These are phyloP conservation scores for Periconia sp. DNA, from an alignment of 2,329 filamentous ascomycete genomes.

Conservation along the genomic window DNA sequence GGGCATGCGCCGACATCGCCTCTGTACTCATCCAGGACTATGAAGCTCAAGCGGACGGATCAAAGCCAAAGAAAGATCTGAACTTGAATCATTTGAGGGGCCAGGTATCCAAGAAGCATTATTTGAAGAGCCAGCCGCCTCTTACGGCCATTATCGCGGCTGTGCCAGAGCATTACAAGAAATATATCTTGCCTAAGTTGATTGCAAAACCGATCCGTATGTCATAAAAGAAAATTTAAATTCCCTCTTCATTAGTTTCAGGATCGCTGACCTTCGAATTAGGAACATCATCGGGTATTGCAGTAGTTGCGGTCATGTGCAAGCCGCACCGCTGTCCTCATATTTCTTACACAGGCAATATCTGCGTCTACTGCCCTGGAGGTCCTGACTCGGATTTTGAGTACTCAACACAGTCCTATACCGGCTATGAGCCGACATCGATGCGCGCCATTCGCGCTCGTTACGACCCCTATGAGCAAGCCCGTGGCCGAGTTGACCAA, in stretches of 20 bases:
- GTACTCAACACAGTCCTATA: slow-evolving; percentile 98
- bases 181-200: slow-evolving; percentile 94
- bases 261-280: no score
- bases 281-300: slow-evolving; percentile 95
- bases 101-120: slow-evolving; percentile 91
- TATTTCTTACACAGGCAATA: slow-evolving; percentile 98
- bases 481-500: slow-evolving; percentile 92
- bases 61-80: slow-evolving; percentile 79
- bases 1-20: slow-evolving; percentile 94
- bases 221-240: no score
- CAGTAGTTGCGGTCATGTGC: slow-evolving; percentile 99
- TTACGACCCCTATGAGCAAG: slow-evolving; percentile 98
- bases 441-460: slow-evolving; percentile 97
- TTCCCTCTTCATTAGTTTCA: no score
- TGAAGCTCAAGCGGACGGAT: slow-evolving; percentile 77
- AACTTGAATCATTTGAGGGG: slow-evolving; percentile 90
- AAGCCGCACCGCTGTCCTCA: slow-evolving; percentile 98
- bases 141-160: slow-evolving; percentile 97
- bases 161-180: slow-evolving; percentile 99
- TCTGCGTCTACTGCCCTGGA: slow-evolving; percentile 97
- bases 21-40: slow-evolving; percentile 94
- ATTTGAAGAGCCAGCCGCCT: slow-evolving; percentile 83
- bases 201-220: slow-evolving; percentile 94
- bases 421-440: slow-evolving; percentile 96
- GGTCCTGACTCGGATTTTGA: slow-evolving; percentile 98